Evolutionary conservation across 139 green algal species (phyloP), one percentile per base, ranked within the genome.

Genomic region (Mesotaenium endlicherianum): DNA sequence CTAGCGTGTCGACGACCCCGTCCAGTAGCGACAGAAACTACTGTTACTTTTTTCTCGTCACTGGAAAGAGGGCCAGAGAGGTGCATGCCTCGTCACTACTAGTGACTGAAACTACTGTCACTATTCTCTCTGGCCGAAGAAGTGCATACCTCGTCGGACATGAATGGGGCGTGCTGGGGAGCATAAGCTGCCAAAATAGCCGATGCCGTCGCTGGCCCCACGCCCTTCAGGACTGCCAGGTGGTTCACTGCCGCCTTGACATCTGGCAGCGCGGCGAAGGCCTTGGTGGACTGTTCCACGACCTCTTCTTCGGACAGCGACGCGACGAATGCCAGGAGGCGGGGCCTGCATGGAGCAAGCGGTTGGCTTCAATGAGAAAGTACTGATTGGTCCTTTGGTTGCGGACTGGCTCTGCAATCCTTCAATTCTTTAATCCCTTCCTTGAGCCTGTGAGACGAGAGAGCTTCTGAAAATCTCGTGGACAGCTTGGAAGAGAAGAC

Each of bases 91-190:
- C n/a, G n/a, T n/a, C n/a, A n/a, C n/a, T n/a, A n/a, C n/a, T n/a
- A n/a, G n/a, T n/a, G n/a, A n/a, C n/a, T n/a, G n/a, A n/a, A n/a
- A n/a, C n/a, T n/a, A n/a, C n/a, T n/a, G n/a, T n/a, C n/a, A n/a
- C n/a, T n/a, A n/a, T n/a, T n/a, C n/a, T n/a, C n/a, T n/a, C n/a
- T n/a, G 49, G 49, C 14, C 16, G 49, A n/a, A n/a, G n/a, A n/a
- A n/a, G n/a, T 75, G 34, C 64, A 17, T 31, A 81, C 72, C 76
- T 83, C 76, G 43, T 86, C 80, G 5, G 68, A 82, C 80, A 86
- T 86, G 68, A 86, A 86, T 5, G 80, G 69, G 26, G 38, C 70
- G 17, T 53, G n/a, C 39, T 82, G 17, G 2, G 80, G 68, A 43
- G 58, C 39, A 41, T 74, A 72, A 17, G 68, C 68, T 4, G 68